These are phyloP conservation scores for Vitis amurensis DNA, from an alignment of 164 flowering plant genomes.

Conservation along the genomic window DNA sequence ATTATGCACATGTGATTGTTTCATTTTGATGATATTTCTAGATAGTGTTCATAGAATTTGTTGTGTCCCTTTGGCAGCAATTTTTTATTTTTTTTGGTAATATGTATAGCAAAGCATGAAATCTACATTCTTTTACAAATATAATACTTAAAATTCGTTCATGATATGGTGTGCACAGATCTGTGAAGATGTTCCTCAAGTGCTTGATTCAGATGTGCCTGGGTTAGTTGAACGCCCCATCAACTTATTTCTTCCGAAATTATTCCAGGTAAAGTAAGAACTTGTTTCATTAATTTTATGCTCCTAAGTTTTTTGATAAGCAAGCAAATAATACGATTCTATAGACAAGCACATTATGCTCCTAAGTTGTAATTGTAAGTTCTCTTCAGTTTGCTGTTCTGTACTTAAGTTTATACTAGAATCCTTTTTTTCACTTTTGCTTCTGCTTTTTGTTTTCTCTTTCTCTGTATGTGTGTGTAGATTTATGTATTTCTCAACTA, in stretches of 20 bases:
- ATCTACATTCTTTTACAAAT: neutral
- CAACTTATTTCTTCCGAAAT: constrained; percentile 77
- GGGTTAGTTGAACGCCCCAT: constrained; percentile 92
- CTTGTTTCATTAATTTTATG: constrained; percentile 2
- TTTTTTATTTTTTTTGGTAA: no score
- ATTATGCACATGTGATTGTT: no score
- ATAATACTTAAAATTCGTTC: neutral
- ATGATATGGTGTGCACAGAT: constrained; percentile 47
- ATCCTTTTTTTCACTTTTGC: neutral
- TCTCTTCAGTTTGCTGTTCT: neutral
- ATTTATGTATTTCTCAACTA: no score
- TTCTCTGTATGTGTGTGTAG: no score
- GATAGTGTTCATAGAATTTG: no score
- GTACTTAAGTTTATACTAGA: neutral
- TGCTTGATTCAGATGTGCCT: constrained; percentile 85
- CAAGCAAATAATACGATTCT: no score
- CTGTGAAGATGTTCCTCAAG: constrained; percentile 95
- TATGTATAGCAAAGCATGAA: neutral
- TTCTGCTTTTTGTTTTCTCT: neutral
- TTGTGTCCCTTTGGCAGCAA: no score
- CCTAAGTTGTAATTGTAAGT: no score
- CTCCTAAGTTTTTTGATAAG: no score
- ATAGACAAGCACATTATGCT: no score
- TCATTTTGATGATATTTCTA: no score
- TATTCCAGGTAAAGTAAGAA: constrained; percentile 57